Conservation (phyloP, 495 filamentous ascomycete species). For the Lasiosphaeria miniovina region DNA sequence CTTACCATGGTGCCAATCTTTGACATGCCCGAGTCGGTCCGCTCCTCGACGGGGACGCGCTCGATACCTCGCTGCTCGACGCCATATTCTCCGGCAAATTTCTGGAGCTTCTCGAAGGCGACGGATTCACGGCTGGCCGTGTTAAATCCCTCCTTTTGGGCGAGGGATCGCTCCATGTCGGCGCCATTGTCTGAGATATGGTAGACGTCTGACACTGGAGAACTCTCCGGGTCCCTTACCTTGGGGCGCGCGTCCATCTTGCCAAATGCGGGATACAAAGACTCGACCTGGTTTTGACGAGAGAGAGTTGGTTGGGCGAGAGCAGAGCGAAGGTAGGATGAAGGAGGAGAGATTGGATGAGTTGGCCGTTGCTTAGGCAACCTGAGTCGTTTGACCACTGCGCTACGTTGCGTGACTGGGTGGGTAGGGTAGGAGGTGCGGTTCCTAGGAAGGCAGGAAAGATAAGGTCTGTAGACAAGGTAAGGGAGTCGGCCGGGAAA, state of each 20-base stretch:
- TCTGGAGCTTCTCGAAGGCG: conserved; percentile 64
- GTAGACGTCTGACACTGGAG: background rate
- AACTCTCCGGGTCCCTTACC: conserved; percentile 5
- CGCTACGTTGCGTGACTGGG: too few relatives aligned
- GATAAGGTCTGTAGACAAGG: too few relatives aligned
- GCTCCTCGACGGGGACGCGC: conserved; percentile 71
- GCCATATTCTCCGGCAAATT: conserved; percentile 63
- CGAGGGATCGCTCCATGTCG: conserved; percentile 47
- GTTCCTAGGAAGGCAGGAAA: too few relatives aligned
- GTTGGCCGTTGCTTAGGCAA: too few relatives aligned
- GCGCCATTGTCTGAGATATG: background rate
- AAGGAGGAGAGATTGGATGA: too few relatives aligned
- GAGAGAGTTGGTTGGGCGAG: too few relatives aligned
- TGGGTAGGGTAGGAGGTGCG: too few relatives aligned
- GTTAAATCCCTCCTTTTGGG: conserved; percentile 59
- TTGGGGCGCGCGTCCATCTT: conserved; percentile 1
- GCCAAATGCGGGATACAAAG: background rate
- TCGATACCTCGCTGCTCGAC: conserved; percentile 81
- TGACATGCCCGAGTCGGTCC: conserved; percentile 61
- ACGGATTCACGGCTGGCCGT: conserved; percentile 61
- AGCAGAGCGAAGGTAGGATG: too few relatives aligned
- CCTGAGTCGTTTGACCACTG: too few relatives aligned
- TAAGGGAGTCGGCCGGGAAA: too few relatives aligned
- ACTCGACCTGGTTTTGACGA: too few relatives aligned
- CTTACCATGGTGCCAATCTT: conserved; percentile 76